phyloP scores from a whole-genome alignment of 148 eudicot species.

The Amaranthus palmeri region DNA sequence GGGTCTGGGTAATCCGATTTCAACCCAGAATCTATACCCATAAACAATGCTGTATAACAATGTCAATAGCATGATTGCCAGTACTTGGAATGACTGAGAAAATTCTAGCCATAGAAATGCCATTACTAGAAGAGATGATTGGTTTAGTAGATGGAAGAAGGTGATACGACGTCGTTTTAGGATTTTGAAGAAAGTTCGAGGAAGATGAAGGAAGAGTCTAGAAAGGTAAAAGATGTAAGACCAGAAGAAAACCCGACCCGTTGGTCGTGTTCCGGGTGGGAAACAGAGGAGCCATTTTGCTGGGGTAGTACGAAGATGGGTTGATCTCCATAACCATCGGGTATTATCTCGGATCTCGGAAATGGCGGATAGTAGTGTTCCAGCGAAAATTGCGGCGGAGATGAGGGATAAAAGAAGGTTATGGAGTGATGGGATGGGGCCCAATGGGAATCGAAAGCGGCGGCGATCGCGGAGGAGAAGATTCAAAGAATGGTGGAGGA shows the following conservation, averaged over 20 bases:
- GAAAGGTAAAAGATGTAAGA: constrained; percentile 46
- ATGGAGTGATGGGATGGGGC: constrained; percentile 41
- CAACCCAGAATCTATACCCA: constrained; percentile 39
- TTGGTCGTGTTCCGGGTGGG: constrained; percentile 52
- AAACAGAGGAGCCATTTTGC: constrained; percentile 52
- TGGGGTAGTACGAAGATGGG: constrained; percentile 35
- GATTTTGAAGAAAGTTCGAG: constrained; percentile 31
- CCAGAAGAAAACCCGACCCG: constrained; percentile 60
- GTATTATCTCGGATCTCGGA: constrained; percentile 41
- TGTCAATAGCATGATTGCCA: constrained; percentile 35
- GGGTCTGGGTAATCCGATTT: constrained; percentile 27
- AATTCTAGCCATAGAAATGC: constrained; percentile 52
- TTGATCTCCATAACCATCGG: constrained; percentile 45
- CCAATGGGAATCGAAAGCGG: constrained; percentile 20
- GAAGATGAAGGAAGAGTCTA: constrained; percentile 35
- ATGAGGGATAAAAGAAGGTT: constrained; percentile 35
- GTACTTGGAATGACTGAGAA: constrained; percentile 51
- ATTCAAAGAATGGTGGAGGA: constrained; percentile 25
- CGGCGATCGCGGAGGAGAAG: constrained; percentile 18
- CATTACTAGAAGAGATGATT: constrained; percentile 30
- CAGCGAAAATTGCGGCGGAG: constrained; percentile 36
- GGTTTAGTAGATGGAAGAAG: constrained; percentile 32
- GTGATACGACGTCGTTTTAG: constrained; percentile 30
- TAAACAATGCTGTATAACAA: constrained; percentile 29
- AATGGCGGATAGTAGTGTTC: constrained; percentile 36